Conservation (phyloP, 1,139 yeast species). For the Suhomyces wounanorum region DNA sequence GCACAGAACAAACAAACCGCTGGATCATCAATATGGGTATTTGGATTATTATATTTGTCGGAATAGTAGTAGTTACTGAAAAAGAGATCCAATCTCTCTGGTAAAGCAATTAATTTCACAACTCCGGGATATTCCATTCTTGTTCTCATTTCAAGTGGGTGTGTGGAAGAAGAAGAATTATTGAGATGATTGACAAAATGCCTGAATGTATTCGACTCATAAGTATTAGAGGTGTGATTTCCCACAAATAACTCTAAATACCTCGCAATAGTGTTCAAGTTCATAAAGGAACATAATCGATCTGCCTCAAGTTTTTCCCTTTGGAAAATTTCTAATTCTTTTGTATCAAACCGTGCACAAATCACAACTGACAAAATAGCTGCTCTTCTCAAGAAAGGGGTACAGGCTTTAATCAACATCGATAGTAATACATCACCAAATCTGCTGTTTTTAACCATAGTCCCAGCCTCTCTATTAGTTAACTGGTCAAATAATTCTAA, state of each 20-base stretch:
- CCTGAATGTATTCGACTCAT: slow-evolving; percentile 23
- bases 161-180: not conserved
- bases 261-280: slow-evolving; percentile 40
- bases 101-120: slow-evolving; percentile 57
- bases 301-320: slow-evolving; percentile 53
- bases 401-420: slow-evolving; percentile 55
- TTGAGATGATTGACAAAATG: slow-evolving; percentile 5
- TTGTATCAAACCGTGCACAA: slow-evolving; percentile 56
- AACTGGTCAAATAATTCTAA: slow-evolving; percentile 1
- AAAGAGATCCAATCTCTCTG: slow-evolving; percentile 68
- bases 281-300: slow-evolving; percentile 54
- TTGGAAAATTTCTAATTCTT: slow-evolving; percentile 21
- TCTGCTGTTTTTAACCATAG: slow-evolving; percentile 13
- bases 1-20: slow-evolving; percentile 90
- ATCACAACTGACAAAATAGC: slow-evolving; percentile 60
- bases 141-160: slow-evolving; percentile 17
- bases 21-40: slow-evolving; percentile 62
- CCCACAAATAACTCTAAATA: slow-evolving; percentile 13
- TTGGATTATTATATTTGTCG: slow-evolving; percentile 43
- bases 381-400: slow-evolving; percentile 70
- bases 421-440: slow-evolving; percentile 50
- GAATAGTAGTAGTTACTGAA: slow-evolving; percentile 60
- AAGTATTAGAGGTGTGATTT: not conserved
- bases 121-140: slow-evolving; percentile 69
- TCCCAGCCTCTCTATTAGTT: not conserved